phyloP scores from a whole-genome alignment of 1,284 basidiomycete genomes.

The Irpex lacteus region DNA sequence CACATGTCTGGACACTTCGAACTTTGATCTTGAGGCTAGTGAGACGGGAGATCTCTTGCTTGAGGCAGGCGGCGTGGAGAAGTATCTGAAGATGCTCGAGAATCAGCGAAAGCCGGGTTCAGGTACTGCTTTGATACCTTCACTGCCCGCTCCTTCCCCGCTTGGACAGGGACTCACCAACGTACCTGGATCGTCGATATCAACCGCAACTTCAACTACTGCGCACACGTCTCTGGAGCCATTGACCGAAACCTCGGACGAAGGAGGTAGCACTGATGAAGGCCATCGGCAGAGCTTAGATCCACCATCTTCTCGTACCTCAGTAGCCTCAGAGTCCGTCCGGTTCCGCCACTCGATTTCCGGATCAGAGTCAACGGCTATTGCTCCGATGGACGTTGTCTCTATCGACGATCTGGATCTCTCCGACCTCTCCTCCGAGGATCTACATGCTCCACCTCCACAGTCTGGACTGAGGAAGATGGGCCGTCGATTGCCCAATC shows the following conservation, averaged over 20 bases:
- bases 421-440: conserved; percentile 64
- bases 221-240: conserved; percentile 2
- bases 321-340: background rate
- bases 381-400: conserved; percentile 52
- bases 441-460: conserved; percentile 30
- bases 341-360: background rate
- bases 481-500: conserved; percentile 58
- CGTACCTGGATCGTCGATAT: background rate
- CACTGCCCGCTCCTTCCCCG: conserved; percentile 15
- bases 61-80: conserved; percentile 61
- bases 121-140: background rate
- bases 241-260: conserved; percentile 8
- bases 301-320: background rate
- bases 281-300: background rate
- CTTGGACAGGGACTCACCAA: background rate
- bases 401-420: conserved; percentile 74
- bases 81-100: conserved; percentile 62
- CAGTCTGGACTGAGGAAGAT: conserved; percentile 50
- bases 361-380: background rate
- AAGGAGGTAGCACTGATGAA: conserved; percentile 5
- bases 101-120: conserved; percentile 18
- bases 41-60: conserved; percentile 55
- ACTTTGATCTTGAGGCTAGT: conserved; percentile 66
- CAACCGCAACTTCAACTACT: background rate
- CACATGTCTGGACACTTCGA: conserved; percentile 53